Base-by-base conservation (phyloP, 306 rosid species). In the Cyclanthera cordifolia region DNA sequence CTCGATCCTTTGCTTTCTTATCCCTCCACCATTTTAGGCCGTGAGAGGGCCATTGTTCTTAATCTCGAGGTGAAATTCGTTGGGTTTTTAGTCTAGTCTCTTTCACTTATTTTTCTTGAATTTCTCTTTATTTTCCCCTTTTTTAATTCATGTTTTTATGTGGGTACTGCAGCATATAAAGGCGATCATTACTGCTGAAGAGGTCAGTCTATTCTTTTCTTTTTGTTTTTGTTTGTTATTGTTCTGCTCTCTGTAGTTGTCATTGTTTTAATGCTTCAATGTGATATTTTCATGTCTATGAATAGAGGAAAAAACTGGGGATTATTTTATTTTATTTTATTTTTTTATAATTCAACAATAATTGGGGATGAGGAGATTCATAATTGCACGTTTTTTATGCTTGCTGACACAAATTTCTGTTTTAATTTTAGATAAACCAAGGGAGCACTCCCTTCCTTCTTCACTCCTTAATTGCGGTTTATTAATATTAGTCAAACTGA, bases 161-260 rank as follows among this genome's bases (percentile, higher is more conserved):
- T 71, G 77, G 73, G 41, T 6, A 45, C 74, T 72, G 30, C 95
- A 93, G 98, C 98, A 93, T 82, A 86, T 89, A 79, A 93, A 93
- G 74, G 98, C 98, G 41, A 89, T 93, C 61, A 93, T 93, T 73
- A 93, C 98, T 0, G 95, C 98, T 12, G 95, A 93, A 34, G 98
- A 93, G 95, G 98, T 93, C 74, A 28, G 84, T 54, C 25, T 46
- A 34, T 76, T 57, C 76, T 78, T 70, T 21, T 21, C 17, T 25
- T 57, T 57, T 21, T 21, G 23, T 25, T 57, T 57, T 39, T 57
- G 37, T 57, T 7, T 30, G 13, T 55, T 55, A 13, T 15, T 28
- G 8, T 32, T 21, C 25, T 4, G 39, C 19, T 43, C 48, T 12
- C 20, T n/a, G n/a, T n/a, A n/a, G 8, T 41, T 63, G 69, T 51